Conservation (phyloP, 2,329 filamentous ascomycete genomes). For the Colletotrichum cordylinicola region DNA sequence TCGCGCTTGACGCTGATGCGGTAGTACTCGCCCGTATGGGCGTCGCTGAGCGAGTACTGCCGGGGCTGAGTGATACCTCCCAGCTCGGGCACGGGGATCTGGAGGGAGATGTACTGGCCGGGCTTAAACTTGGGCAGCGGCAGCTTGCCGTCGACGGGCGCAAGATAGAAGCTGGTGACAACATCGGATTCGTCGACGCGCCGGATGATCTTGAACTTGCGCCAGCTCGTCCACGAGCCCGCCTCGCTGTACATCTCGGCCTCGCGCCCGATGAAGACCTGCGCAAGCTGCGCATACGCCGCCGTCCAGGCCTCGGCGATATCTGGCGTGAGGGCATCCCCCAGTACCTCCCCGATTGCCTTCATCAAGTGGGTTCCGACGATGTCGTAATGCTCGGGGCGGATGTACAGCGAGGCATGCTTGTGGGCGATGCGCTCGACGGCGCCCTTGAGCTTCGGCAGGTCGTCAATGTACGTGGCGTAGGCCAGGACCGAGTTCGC, state of each 20-base stretch:
- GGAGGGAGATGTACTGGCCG: slow-evolving; percentile 76
- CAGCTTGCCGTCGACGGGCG: slow-evolving; percentile 60
- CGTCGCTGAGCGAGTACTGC: slow-evolving; percentile 78
- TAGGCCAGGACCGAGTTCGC: slow-evolving; percentile 75
- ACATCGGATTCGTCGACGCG: slow-evolving; percentile 66
- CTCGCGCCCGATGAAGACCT: slow-evolving; percentile 73
- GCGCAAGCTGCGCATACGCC: slow-evolving; percentile 74
- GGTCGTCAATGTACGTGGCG: slow-evolving; percentile 74
- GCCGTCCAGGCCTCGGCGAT: slow-evolving; percentile 74
- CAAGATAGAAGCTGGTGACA: slow-evolving; percentile 74
- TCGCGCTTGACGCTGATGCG: slow-evolving; percentile 78
- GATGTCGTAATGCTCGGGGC: slow-evolving; percentile 72
- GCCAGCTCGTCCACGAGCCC: slow-evolving; percentile 52
- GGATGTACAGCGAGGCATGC: slow-evolving; percentile 74
- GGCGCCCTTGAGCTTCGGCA: slow-evolving; percentile 60
- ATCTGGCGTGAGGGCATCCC: slow-evolving; percentile 68
- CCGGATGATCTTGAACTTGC: slow-evolving; percentile 59
- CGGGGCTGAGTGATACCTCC: slow-evolving; percentile 68
- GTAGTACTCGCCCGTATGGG: slow-evolving; percentile 58
- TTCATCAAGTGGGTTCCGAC: slow-evolving; percentile 73
- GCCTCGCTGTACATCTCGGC: slow-evolving; percentile 61
- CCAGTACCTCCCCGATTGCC: slow-evolving; percentile 72
- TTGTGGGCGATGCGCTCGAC: slow-evolving; percentile 78
- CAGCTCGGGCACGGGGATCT: slow-evolving; percentile 64
- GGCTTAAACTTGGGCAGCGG: slow-evolving; percentile 67